Conservation (phyloP, 1,139 yeast species). For the Zygosaccharomyces sapae region DNA sequence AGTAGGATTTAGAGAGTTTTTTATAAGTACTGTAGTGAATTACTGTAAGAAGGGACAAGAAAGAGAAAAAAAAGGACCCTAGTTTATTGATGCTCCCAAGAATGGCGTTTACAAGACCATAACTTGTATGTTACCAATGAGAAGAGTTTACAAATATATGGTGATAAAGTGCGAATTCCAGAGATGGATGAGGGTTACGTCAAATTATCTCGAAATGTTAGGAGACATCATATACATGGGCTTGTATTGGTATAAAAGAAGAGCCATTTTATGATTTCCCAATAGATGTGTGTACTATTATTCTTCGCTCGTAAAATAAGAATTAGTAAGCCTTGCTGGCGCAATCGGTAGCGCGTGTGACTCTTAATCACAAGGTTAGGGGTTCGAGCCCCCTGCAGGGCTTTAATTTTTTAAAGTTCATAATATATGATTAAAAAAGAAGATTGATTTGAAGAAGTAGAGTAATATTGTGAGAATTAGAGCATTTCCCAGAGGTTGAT, state of each 20-base stretch:
- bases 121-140: neutral
- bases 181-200: neutral
- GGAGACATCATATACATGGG: neutral
- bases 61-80: too few relatives aligned
- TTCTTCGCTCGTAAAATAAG: neutral
- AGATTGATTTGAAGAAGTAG: neutral
- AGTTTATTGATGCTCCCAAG: neutral
- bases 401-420: constrained; percentile 16
- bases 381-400: constrained; percentile 47
- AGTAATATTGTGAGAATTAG: neutral
- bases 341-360: constrained; percentile 48
- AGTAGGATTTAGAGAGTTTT: too few relatives aligned
- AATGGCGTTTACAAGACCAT: neutral
- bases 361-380: constrained; percentile 46
- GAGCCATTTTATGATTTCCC: neutral
- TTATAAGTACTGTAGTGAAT: too few relatives aligned
- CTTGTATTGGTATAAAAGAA: neutral
- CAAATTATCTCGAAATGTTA: neutral
- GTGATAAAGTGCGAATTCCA: neutral
- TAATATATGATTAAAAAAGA: neutral
- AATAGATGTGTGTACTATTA: neutral
- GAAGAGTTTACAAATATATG: neutral
- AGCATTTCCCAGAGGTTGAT: neutral
- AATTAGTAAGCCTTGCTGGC: constrained; percentile 40
- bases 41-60: too few relatives aligned